phyloP scores from a whole-genome alignment of 176 grass and related monocot genomes.

The Paspalum vaginatum region DNA sequence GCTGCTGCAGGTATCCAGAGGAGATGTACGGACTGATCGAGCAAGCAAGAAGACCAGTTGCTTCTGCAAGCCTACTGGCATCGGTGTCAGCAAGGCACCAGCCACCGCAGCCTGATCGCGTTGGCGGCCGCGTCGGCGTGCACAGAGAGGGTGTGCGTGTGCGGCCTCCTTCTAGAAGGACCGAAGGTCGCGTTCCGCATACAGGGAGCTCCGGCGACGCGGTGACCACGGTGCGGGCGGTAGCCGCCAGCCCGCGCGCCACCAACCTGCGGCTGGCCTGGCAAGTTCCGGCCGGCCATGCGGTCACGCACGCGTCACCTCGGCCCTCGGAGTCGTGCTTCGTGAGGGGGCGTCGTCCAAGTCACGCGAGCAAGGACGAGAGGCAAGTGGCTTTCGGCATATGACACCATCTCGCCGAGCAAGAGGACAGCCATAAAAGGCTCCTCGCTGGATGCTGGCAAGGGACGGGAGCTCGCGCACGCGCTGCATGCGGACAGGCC shows the following conservation, averaged over 20 bases:
- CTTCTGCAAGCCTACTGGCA: background rate
- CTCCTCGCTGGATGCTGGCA: background rate
- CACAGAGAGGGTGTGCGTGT: too few relatives aligned
- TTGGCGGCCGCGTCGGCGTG: background rate
- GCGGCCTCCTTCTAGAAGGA: background rate
- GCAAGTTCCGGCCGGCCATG: too few relatives aligned
- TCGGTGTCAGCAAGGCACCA: background rate
- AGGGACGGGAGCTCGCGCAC: background rate
- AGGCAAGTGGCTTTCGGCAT: background rate
- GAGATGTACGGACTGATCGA: too few relatives aligned
- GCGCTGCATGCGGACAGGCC: background rate
- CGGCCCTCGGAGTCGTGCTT: background rate
- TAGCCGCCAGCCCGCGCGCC: background rate
- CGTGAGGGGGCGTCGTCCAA: background rate
- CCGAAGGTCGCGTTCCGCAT: background rate
- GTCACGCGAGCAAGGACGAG: background rate
- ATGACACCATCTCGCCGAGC: background rate
- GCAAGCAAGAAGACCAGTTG: too few relatives aligned
- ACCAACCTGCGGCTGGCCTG: background rate
- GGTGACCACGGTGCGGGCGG: background rate
- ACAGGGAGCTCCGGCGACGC: background rate
- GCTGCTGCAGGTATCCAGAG: too few relatives aligned
- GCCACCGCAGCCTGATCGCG: background rate
- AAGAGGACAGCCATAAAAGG: constrained; percentile 10
- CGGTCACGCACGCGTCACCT: too few relatives aligned